A percentile compares a stretch with the other conserved stretches of the same genome.
phyloP scores from a whole-genome alignment of 179 eudicot species.

The Spergularia azorica region DNA sequence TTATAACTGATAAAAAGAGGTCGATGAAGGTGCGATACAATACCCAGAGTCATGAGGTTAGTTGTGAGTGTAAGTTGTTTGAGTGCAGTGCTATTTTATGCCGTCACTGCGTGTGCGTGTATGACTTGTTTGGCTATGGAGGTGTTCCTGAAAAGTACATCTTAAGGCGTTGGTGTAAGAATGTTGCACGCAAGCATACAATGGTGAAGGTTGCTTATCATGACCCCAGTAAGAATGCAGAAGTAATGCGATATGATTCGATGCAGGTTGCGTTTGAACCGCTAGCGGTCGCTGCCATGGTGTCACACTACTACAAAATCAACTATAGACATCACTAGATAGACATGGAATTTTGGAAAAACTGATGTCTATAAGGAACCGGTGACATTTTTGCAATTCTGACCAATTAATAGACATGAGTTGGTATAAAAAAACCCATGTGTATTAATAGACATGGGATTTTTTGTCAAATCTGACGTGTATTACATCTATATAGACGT shows the following conservation, averaged over 20 bases:
- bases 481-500: no score
- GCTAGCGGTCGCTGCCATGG: no score
- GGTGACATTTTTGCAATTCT: no score
- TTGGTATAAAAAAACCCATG: no score
- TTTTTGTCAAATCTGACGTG: no score
- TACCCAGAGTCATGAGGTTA: background rate
- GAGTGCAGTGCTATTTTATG: slow-evolving; percentile 5
- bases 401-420: no score
- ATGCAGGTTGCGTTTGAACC: background rate
- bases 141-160: background rate
- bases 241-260: background rate
- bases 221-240: background rate
- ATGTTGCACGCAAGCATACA: background rate
- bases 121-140: background rate
- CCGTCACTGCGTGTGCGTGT: background rate
- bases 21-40: background rate
- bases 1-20: background rate
- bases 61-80: background rate
- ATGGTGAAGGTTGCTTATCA: background rate
- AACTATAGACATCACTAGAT: no score
- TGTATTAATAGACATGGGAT: no score
- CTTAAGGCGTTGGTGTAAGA: background rate
- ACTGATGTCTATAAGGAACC: no score
- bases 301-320: no score
- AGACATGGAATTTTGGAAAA: no score